Conservation (phyloP, 768 basidiomycete species). For the Collybia sordida region DNA sequence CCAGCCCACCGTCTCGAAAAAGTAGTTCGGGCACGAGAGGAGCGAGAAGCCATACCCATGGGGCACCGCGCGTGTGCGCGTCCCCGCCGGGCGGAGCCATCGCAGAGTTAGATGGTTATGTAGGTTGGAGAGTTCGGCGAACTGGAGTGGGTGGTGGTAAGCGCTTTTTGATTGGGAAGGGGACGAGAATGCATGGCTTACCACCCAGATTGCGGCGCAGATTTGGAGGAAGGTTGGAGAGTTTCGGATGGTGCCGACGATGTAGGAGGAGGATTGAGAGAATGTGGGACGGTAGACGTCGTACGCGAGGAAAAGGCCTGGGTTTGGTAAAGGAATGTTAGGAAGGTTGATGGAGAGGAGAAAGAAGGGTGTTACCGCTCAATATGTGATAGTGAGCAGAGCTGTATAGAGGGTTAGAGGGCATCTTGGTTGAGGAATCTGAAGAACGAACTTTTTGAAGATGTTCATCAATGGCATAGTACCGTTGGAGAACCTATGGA, state of each 20-base stretch:
- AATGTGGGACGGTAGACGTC: constrained; percentile 83
- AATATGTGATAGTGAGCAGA: constrained; percentile 88
- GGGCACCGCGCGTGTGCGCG: constrained; percentile 81
- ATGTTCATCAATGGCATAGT: constrained; percentile 89
- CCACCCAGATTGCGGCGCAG: constrained; percentile 71
- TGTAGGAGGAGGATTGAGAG: constrained; percentile 60
- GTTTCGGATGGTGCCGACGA: constrained; percentile 61
- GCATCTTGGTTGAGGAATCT: background rate
- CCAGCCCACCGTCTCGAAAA: constrained; percentile 87
- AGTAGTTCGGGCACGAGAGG: constrained; percentile 93
- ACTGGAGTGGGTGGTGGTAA: constrained; percentile 44
- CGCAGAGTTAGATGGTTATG: constrained; percentile 81
- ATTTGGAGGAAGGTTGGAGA: constrained; percentile 67
- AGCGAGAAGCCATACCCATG: constrained; percentile 88
- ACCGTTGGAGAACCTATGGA: constrained; percentile 93
- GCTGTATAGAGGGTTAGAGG: constrained; percentile 37
- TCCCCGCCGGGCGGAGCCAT: constrained; percentile 77
- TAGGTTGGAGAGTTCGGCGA: constrained; percentile 83
- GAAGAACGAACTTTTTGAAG: constrained; percentile 76
- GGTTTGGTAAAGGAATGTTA: background rate
- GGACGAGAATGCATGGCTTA: constrained; percentile 38
- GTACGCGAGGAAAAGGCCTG: constrained; percentile 74
- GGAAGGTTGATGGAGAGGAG: background rate
- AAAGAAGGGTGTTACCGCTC: constrained; percentile 43
- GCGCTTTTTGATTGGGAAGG: constrained; percentile 1